Conservation (phyloP, 2,329 filamentous ascomycete genomes). For the Xylariaceae sp. region DNA sequence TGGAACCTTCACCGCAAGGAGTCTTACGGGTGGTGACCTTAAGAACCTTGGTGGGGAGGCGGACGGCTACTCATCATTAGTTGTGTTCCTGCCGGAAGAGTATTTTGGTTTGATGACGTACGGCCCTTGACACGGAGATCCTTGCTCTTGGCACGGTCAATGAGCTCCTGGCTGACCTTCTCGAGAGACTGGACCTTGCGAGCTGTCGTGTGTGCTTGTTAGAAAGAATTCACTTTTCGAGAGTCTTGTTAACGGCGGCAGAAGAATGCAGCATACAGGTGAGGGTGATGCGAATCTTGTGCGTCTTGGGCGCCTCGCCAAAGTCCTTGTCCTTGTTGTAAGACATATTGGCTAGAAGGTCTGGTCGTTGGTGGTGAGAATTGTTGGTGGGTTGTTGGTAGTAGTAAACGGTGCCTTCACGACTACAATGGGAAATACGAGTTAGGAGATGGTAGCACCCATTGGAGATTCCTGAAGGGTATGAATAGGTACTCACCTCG, state of each 20-base stretch:
- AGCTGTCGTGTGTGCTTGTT: conserved; percentile 18
- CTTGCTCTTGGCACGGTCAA: conserved; percentile 98
- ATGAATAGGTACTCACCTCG: conserved; percentile 26
- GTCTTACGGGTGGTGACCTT: conserved; percentile 99
- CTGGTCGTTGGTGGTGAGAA: conserved; percentile 31
- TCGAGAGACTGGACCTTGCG: conserved; percentile 95
- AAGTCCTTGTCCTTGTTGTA: conserved; percentile 98
- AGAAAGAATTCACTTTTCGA: neutral
- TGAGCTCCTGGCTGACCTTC: conserved; percentile 97
- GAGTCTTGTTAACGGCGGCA: neutral
- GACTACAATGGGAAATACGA: conserved; percentile 70
- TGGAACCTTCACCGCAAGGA: conserved; percentile 98
- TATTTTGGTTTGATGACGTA: conserved; percentile 20
- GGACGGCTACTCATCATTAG: conserved; percentile 78
- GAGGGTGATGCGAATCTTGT: conserved; percentile 79
- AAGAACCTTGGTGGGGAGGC: conserved; percentile 95
- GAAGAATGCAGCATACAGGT: conserved; percentile 64
- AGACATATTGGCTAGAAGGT: conserved; percentile 71
- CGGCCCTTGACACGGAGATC: conserved; percentile 93
- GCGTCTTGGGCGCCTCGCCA: conserved; percentile 70
- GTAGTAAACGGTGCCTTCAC: conserved; percentile 62
- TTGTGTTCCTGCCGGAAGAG: no score
- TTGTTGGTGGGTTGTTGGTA: conserved; percentile 10
- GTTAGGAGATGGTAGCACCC: conserved; percentile 1
- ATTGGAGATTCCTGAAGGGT: neutral